These are phyloP conservation scores for Penicillium sp. DNA, from an alignment of 2,329 filamentous ascomycete genomes.

Conservation along the genomic window DNA sequence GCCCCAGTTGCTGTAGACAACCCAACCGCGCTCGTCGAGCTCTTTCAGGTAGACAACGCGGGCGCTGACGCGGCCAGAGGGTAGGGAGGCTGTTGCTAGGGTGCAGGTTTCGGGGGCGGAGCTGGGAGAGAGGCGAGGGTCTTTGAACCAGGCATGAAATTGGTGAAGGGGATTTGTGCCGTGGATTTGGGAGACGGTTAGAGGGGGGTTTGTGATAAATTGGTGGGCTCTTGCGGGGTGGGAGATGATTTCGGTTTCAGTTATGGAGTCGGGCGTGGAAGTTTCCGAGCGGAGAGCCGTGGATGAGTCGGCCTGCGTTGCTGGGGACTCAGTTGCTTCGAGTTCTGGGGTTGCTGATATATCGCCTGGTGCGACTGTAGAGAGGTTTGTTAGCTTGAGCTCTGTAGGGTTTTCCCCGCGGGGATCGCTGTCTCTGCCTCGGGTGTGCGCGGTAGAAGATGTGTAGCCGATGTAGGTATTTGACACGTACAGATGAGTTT, in stretches of 20 bases:
- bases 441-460: background rate
- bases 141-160: constrained; percentile 87
- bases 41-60: constrained; percentile 96
- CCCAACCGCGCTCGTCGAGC: constrained; percentile 78
- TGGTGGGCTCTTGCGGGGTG: constrained; percentile 45
- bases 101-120: constrained; percentile 86
- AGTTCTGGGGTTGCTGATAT: constrained; percentile 28
- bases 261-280: constrained; percentile 38
- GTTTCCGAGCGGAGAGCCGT: constrained; percentile 30
- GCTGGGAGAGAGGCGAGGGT: constrained; percentile 63
- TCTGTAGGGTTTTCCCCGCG: constrained; percentile 4
- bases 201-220: constrained; percentile 44
- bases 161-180: constrained; percentile 67
- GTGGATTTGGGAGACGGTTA: constrained; percentile 44
- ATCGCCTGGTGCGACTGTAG: constrained; percentile 46
- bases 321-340: constrained; percentile 15
- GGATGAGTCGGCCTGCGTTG: constrained; percentile 13
- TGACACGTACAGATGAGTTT: constrained; percentile 42
- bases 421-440: background rate
- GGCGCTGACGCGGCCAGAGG: constrained; percentile 78
- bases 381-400: constrained; percentile 11
- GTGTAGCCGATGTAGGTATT: background rate
- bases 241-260: constrained; percentile 35
- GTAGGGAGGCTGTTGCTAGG: constrained; percentile 79
- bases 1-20: constrained; percentile 91